phyloP scores from a whole-genome alignment of 1,284 basidiomycete genomes.

The Fomitiporia mediterranea region DNA sequence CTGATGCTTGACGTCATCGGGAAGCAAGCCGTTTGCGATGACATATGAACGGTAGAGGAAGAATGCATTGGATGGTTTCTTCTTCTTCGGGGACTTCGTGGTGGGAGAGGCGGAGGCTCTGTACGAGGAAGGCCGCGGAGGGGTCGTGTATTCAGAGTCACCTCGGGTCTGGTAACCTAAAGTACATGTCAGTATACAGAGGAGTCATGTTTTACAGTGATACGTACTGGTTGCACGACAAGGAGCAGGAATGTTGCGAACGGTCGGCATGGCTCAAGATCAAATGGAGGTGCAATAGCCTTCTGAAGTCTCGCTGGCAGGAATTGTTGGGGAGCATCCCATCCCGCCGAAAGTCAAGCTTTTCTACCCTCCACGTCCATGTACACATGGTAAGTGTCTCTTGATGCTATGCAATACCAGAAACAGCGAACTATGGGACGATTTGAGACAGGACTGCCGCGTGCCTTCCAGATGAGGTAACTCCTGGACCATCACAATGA shows the following conservation, averaged over 20 bases:
- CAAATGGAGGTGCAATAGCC: background rate
- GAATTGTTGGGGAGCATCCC: background rate
- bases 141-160: background rate
- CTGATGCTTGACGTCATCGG: conserved; percentile 10
- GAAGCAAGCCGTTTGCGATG: conserved; percentile 9
- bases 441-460: background rate
- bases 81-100: conserved; percentile 1
- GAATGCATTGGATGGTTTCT: conserved; percentile 13
- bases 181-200: background rate
- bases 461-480: background rate
- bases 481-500: no score
- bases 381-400: background rate
- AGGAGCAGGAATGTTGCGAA: background rate
- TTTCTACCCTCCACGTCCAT: background rate
- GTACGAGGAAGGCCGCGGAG: background rate
- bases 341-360: background rate
- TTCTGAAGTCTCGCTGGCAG: no score
- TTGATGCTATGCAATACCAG: background rate
- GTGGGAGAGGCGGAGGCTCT: background rate
- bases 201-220: background rate
- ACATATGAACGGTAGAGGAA: conserved; percentile 14
- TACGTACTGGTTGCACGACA: background rate
- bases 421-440: background rate
- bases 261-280: background rate
- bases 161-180: background rate